These are phyloP conservation scores for Termitomyces sp. DNA, from an alignment of 768 basidiomycete species.

Conservation along the genomic window DNA sequence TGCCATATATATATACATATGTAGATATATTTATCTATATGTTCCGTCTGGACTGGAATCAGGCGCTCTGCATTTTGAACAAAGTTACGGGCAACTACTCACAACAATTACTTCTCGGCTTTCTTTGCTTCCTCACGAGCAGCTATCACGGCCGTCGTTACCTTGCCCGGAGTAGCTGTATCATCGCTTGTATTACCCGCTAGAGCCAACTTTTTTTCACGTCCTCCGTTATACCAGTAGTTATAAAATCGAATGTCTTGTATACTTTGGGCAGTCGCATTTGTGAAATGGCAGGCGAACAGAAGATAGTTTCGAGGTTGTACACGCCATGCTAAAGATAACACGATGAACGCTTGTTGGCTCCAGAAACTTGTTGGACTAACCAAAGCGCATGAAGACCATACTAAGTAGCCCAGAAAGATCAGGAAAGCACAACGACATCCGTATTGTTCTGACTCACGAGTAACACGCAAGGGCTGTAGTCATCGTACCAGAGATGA, in stretches of 20 bases:
- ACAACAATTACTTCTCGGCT: constrained; percentile 20
- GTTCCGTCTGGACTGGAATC: constrained; percentile 10
- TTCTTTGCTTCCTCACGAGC: constrained; percentile 39
- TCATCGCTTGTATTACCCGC: constrained; percentile 19
- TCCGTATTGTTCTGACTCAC: constrained; percentile 51
- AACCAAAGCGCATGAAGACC: constrained; percentile 97
- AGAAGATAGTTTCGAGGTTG: constrained; percentile 95
- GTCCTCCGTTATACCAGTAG: constrained; percentile 89
- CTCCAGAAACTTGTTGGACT: constrained; percentile 17
- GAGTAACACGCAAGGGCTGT: constrained; percentile 88
- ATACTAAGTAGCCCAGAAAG: constrained; percentile 29
- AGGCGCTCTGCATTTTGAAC: background rate
- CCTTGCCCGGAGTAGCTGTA: constrained; percentile 34
- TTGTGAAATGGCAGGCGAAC: constrained; percentile 92
- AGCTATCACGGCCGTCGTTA: constrained; percentile 48
- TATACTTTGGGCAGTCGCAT: constrained; percentile 78
- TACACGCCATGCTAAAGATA: constrained; percentile 79
- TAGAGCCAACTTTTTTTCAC: constrained; percentile 62
- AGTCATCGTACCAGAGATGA: constrained; percentile 97
- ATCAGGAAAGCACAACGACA: constrained; percentile 4
- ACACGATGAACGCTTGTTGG: constrained; percentile 1
- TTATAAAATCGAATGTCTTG: constrained; percentile 85
- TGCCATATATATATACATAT: constrained; percentile 15
- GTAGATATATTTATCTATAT: constrained; percentile 13
- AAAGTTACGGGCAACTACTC: background rate